phyloP scores from a whole-genome alignment of 108 stramenopile species.

The Nitzschia sp. region DNA sequence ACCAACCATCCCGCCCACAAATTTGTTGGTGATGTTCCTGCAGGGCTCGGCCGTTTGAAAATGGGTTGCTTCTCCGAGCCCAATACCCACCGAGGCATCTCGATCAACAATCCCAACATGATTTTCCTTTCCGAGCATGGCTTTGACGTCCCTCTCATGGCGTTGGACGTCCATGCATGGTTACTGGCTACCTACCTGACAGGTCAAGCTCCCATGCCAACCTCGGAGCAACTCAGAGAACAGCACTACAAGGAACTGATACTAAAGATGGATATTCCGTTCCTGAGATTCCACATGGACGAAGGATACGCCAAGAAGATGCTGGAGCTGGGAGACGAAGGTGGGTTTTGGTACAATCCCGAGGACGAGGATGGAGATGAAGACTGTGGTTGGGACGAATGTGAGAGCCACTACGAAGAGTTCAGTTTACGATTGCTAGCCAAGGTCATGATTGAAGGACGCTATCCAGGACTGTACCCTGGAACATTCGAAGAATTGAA shows the following conservation, averaged over 20 bases:
- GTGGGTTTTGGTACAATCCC: slow-evolving; percentile 1
- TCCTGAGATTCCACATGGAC: slow-evolving; percentile 28
- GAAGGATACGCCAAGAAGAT: slow-evolving; percentile 15
- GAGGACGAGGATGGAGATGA: slow-evolving; percentile 10
- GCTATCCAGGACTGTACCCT: slow-evolving; percentile 36
- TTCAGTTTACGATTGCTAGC: slow-evolving; percentile 25
- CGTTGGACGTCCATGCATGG: slow-evolving; percentile 42
- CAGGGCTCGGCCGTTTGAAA: slow-evolving; percentile 5
- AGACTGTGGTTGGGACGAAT: slow-evolving; percentile 15
- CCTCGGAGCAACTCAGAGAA: slow-evolving; percentile 36
- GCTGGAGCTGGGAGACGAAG: background rate
- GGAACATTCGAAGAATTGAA: slow-evolving; percentile 39
- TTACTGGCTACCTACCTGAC: slow-evolving; percentile 25
- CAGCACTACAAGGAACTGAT: slow-evolving; percentile 24
- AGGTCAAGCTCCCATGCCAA: slow-evolving; percentile 18
- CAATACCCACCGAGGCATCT: slow-evolving; percentile 30
- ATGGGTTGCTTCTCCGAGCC: background rate
- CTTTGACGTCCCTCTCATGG: slow-evolving; percentile 33
- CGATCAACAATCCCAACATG: slow-evolving; percentile 51
- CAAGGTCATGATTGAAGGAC: slow-evolving; percentile 21
- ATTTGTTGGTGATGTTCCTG: slow-evolving; percentile 4
- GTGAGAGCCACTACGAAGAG: slow-evolving; percentile 1
- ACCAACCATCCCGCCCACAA: background rate
- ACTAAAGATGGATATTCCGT: slow-evolving; percentile 24
- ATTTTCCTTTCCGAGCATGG: slow-evolving; percentile 40